Evolutionary conservation across 2,329 filamentous ascomycete species (phyloP).

Genomic region (Arthrinium puccinioides): DNA sequence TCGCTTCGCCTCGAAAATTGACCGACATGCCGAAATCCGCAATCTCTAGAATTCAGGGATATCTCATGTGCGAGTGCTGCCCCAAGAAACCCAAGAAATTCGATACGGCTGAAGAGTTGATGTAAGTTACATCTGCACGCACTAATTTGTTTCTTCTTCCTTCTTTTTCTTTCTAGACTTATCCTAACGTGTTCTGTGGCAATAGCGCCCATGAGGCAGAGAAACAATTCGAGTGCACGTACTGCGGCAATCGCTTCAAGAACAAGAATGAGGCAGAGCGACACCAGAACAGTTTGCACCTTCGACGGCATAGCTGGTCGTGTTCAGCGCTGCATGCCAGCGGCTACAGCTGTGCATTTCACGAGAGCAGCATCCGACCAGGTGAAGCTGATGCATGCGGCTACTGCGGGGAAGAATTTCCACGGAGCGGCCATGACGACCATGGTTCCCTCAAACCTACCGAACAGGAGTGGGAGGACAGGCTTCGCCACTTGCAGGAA

Average conservation of each 20-base stretch:
- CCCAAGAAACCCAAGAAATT: slow-evolving; percentile 97
- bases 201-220: slow-evolving; percentile 79
- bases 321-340: slow-evolving; percentile 69
- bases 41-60: slow-evolving; percentile 42
- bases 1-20: slow-evolving; percentile 44
- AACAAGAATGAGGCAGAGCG: slow-evolving; percentile 98
- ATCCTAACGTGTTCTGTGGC: slow-evolving; percentile 9
- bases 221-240: slow-evolving; percentile 92
- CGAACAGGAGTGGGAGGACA: slow-evolving; percentile 80
- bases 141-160: too few species aligned
- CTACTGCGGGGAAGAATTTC: slow-evolving; percentile 91
- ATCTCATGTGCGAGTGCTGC: slow-evolving; percentile 81
- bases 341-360: slow-evolving; percentile 74
- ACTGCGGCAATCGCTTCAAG: slow-evolving; percentile 93
- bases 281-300: slow-evolving; percentile 90
- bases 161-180: not conserved
- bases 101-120: slow-evolving; percentile 73
- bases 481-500: slow-evolving; percentile 80
- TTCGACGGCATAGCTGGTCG: slow-evolving; percentile 92
- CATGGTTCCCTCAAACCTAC: slow-evolving; percentile 41
- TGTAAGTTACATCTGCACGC: slow-evolving; percentile 46
- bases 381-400: slow-evolving; percentile 76
- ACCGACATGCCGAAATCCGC: slow-evolving; percentile 40
- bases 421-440: slow-evolving; percentile 35
- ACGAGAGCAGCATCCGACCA: slow-evolving; percentile 63